phyloP scores from a whole-genome alignment of 2,329 filamentous ascomycete genomes.

The Colletotrichum karsti region DNA sequence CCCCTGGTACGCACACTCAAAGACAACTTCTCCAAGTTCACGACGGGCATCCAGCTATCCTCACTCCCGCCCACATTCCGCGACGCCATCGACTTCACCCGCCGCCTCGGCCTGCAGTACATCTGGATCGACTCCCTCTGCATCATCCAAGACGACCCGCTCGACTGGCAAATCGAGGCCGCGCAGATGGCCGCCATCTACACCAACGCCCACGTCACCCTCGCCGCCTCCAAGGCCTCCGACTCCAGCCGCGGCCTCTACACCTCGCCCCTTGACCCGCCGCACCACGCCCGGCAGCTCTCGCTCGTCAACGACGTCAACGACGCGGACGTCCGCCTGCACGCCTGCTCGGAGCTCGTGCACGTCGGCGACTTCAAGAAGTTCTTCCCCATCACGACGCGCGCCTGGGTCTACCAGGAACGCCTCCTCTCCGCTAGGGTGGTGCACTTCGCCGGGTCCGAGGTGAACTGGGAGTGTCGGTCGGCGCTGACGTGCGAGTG shows the following conservation, averaged over 20 bases:
- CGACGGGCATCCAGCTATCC: neutral
- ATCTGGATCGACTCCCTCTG: too few species aligned
- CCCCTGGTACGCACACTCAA: neutral
- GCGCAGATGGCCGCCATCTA: conserved; percentile 29
- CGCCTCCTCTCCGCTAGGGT: neutral
- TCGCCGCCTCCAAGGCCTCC: neutral
- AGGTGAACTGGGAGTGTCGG: neutral
- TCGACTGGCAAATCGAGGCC: neutral
- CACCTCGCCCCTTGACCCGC: neutral
- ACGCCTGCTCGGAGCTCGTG: neutral
- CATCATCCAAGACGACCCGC: too few species aligned
- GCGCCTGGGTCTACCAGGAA: neutral
- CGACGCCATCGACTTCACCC: too few species aligned
- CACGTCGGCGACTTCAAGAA: neutral
- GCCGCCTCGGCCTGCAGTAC: too few species aligned
- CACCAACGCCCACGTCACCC: conserved; percentile 18
- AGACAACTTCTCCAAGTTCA: neutral
- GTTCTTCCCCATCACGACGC: neutral
- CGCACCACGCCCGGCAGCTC: neutral
- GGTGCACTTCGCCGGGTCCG: neutral
- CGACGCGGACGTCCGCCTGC: neutral
- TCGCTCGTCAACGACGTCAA: neutral
- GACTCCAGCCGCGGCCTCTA: neutral
- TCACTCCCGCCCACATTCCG: too few species aligned
- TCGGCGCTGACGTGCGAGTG: neutral